Percentiles rank a stretch among this genome's conserved stretches.
These are phyloP conservation scores for Penicillium waksmanii DNA, from an alignment of 495 filamentous ascomycete genomes.

Conservation along the genomic window DNA sequence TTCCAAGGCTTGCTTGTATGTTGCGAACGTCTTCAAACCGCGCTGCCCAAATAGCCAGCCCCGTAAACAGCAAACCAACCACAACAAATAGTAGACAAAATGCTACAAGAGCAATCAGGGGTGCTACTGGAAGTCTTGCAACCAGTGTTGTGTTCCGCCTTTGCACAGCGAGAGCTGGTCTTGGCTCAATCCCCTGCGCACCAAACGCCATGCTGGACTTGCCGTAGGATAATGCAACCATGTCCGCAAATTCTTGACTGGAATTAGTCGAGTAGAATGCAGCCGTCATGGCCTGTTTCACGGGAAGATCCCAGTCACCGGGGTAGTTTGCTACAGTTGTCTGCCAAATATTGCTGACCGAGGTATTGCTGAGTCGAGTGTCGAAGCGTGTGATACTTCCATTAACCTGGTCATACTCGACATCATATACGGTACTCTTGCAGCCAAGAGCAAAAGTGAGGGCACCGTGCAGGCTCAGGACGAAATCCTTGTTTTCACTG, in stretches of 20 bases:
- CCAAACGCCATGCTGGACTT: neutral
- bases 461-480: neutral
- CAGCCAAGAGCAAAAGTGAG: neutral
- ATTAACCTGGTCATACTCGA: neutral
- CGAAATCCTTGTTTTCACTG: neutral
- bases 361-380: neutral
- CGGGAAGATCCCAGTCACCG: neutral
- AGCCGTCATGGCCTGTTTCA: neutral
- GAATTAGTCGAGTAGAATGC: neutral
- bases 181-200: neutral
- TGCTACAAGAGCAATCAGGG: neutral
- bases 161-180: neutral
- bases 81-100: neutral
- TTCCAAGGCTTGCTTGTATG: neutral
- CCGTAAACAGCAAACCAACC: neutral
- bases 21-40: neutral
- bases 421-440: neutral
- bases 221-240: neutral
- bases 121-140: neutral
- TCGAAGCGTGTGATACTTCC: neutral
- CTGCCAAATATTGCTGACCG: conserved; percentile 2
- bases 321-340: neutral
- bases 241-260: neutral
- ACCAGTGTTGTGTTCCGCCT: neutral
- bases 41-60: neutral